These are phyloP conservation scores for Hypoxylon crocopeplum DNA, from an alignment of 495 filamentous ascomycete species.

Conservation along the genomic window DNA sequence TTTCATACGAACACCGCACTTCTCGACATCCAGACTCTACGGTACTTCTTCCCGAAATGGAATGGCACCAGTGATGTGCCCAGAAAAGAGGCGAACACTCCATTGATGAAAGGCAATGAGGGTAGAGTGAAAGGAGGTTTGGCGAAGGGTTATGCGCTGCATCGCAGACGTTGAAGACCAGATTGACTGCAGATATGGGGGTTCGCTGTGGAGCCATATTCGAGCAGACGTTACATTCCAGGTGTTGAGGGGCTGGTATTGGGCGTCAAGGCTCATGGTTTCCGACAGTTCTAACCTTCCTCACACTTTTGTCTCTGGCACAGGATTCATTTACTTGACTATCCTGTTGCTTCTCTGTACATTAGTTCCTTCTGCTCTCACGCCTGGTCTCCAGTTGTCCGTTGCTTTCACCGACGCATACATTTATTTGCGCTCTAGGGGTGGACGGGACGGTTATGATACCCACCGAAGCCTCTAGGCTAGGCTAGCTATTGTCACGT, in stretches of 20 bases:
- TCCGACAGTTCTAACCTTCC: slow-evolving; percentile 18
- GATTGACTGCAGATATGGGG: slow-evolving; percentile 34
- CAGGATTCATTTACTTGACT: slow-evolving; percentile 33
- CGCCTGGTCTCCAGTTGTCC: slow-evolving; percentile 21
- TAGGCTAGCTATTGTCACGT: slow-evolving; percentile 25
- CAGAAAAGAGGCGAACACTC: background rate
- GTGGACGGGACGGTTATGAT: slow-evolving; percentile 11
- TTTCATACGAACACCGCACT: slow-evolving; percentile 12
- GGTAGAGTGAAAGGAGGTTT: slow-evolving; percentile 7
- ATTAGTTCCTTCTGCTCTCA: slow-evolving; percentile 29
- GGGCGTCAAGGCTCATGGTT: slow-evolving; percentile 28
- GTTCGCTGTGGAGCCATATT: slow-evolving; percentile 14
- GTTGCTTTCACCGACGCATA: slow-evolving; percentile 2
- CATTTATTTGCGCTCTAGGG: slow-evolving; percentile 23
- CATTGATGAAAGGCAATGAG: slow-evolving; percentile 14
- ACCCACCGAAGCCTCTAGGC: slow-evolving; percentile 23
- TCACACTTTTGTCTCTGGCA: slow-evolving; percentile 17
- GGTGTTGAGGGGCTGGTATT: slow-evolving; percentile 18
- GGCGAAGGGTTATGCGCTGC: slow-evolving; percentile 8
- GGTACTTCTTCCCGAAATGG: background rate
- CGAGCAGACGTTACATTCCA: slow-evolving; percentile 21
- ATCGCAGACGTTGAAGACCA: slow-evolving; percentile 29
- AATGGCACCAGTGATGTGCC: background rate
- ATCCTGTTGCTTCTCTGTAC: slow-evolving; percentile 27
- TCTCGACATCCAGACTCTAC: background rate